phyloP scores from a whole-genome alignment of 306 rosid genomes.

The Begonia masoniana region DNA sequence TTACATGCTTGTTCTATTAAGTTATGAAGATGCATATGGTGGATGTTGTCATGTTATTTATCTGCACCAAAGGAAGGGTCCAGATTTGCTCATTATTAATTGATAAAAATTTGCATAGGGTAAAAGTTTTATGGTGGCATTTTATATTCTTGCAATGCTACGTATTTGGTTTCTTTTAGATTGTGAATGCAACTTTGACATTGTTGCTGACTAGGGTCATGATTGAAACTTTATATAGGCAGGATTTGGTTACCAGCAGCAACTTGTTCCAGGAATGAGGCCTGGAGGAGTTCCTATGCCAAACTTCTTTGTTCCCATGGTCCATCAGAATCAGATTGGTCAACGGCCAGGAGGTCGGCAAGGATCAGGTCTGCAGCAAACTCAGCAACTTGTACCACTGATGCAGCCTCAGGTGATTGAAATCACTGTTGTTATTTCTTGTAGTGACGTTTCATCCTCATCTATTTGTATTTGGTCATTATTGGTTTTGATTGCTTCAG shows the following conservation, averaged over 20 bases:
- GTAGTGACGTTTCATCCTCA: no score
- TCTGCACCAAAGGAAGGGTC: no score
- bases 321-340: conserved; percentile 65
- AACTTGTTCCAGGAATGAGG: conserved; percentile 63
- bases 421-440: no score
- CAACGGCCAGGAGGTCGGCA: conserved; percentile 70
- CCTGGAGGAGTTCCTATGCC: conserved; percentile 60
- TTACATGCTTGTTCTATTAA: no score
- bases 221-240: conserved; percentile 18
- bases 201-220: neutral
- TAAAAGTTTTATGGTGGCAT: no score
- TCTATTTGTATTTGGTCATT: neutral
- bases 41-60: no score
- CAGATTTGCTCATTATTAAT: no score
- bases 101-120: no score
- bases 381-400: conserved; percentile 41
- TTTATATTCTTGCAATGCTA: no score
- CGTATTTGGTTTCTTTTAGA: no score
- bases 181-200: no score
- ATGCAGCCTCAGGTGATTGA: conserved; percentile 57
- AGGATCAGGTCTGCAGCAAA: conserved; percentile 48
- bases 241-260: conserved; percentile 81
- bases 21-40: no score
- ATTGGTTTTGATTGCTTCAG: conserved; percentile 9
- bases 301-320: conserved; percentile 55